Evolutionary conservation across 257 asterid species (phyloP).

Genomic region (Gynochthodes officinalis): DNA sequence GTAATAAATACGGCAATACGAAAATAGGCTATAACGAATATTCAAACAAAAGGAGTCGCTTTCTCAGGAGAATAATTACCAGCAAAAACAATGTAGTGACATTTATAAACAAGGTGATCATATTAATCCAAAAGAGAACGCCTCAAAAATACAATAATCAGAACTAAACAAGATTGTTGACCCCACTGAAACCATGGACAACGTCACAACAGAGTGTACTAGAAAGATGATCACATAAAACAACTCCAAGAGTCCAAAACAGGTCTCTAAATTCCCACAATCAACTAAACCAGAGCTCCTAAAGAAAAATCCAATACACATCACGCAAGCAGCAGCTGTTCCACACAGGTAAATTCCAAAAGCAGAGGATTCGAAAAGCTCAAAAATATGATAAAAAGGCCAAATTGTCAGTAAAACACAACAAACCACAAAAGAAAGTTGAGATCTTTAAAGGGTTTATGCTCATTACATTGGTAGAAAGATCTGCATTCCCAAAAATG

Average conservation of each 20-base stretch:
- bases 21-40: background rate
- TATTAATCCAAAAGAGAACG: background rate
- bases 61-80: background rate
- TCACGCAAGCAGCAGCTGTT: background rate
- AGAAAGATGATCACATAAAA: background rate
- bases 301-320: background rate
- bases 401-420: background rate
- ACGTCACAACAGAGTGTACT: conserved; percentile 19
- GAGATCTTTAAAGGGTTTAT: conserved; percentile 41
- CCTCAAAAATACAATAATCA: background rate
- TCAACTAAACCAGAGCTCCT: background rate
- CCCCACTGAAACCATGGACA: conserved; percentile 26
- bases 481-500: conserved; percentile 56
- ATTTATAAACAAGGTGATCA: background rate
- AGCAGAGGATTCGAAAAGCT: background rate
- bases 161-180: background rate
- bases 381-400: background rate
- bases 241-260: background rate
- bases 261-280: background rate
- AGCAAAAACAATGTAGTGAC: background rate
- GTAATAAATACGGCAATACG: background rate
- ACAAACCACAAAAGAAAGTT: conserved; percentile 18
- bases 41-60: background rate
- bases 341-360: background rate
- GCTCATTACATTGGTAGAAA: conserved; percentile 50